A percentile compares a stretch with the other conserved stretches of the same genome.
Evolutionary conservation across 2,329 filamentous ascomycete species (phyloP).

Genomic region (Colletotrichum tofieldiae): DNA sequence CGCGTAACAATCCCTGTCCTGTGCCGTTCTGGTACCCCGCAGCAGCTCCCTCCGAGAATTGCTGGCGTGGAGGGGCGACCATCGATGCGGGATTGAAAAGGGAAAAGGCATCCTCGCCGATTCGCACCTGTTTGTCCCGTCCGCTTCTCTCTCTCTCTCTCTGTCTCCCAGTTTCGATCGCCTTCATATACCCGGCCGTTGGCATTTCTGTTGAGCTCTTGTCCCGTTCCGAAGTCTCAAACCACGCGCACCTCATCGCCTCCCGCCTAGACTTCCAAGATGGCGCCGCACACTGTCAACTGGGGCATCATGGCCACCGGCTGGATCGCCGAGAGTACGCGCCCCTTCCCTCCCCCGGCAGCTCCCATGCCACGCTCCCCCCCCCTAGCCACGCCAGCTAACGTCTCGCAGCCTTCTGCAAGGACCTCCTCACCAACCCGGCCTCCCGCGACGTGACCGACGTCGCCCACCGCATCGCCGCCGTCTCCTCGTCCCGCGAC

Average conservation of each 20-base stretch:
- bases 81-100: conserved; percentile 29
- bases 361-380: conserved; percentile 6
- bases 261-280: conserved; percentile 45
- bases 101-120: conserved; percentile 19
- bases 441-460: conserved; percentile 78
- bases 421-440: conserved; percentile 85
- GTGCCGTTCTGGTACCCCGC: conserved; percentile 33
- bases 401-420: conserved; percentile 72
- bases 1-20: not conserved
- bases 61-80: conserved; percentile 25
- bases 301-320: conserved; percentile 76
- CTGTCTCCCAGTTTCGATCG: not conserved
- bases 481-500: conserved; percentile 85
- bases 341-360: not conserved
- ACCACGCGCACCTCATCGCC: not conserved
- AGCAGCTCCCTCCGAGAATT: conserved; percentile 29
- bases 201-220: no score
- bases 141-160: not conserved
- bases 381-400: not conserved
- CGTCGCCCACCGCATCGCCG: conserved; percentile 82
- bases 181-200: not conserved
- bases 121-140: not conserved
- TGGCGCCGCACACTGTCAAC: conserved; percentile 66
- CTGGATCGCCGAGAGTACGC: conserved; percentile 70
- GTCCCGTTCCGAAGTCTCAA: not conserved